Percentiles rank a stretch among this genome's conserved stretches.
These are phyloP conservation scores for Starmera pachycereana DNA, from an alignment of 805 yeast genomes.

Conservation along the genomic window DNA sequence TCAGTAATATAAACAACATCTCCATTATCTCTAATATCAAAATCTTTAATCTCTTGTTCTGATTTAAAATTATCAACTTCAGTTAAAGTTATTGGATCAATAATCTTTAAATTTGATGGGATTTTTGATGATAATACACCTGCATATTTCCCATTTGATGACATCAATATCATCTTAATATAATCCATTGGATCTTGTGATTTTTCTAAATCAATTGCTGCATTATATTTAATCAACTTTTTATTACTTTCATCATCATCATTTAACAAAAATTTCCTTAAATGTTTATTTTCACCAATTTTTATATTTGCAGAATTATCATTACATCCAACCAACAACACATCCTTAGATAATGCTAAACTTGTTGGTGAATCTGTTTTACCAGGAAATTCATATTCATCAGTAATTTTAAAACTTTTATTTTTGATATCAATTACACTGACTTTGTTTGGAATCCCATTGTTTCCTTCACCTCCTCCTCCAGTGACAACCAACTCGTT, in stretches of 20 bases:
- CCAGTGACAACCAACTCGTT: conserved; percentile 66
- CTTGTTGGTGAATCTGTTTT: conserved; percentile 87
- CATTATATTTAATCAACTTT: conserved; percentile 49
- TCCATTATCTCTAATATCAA: conserved; percentile 59
- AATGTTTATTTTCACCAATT: conserved; percentile 55
- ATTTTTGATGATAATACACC: conserved; percentile 58
- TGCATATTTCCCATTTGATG: conserved; percentile 51
- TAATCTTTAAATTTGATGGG: conserved; percentile 53
- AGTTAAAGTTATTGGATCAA: conserved; percentile 46
- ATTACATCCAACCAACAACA: conserved; percentile 68
- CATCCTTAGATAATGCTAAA: conserved; percentile 40
- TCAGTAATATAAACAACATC: conserved; percentile 56
- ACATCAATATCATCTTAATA: conserved; percentile 44
- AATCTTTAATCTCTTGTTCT: conserved; percentile 46
- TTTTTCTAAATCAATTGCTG: conserved; percentile 46
- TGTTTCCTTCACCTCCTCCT: conserved; percentile 93
- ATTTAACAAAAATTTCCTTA: conserved; percentile 43
- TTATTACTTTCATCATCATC: conserved; percentile 31
- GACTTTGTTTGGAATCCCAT: conserved; percentile 80
- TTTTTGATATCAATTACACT: conserved; percentile 54
- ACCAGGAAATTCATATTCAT: conserved; percentile 48
- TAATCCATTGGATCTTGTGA: conserved; percentile 43
- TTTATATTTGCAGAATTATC: conserved; percentile 50
- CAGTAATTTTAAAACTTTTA: conserved; percentile 33
- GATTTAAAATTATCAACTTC: conserved; percentile 44